Evolutionary conservation across 2,329 filamentous ascomycete genomes (phyloP).

Genomic region (Alternaria sp.): DNA sequence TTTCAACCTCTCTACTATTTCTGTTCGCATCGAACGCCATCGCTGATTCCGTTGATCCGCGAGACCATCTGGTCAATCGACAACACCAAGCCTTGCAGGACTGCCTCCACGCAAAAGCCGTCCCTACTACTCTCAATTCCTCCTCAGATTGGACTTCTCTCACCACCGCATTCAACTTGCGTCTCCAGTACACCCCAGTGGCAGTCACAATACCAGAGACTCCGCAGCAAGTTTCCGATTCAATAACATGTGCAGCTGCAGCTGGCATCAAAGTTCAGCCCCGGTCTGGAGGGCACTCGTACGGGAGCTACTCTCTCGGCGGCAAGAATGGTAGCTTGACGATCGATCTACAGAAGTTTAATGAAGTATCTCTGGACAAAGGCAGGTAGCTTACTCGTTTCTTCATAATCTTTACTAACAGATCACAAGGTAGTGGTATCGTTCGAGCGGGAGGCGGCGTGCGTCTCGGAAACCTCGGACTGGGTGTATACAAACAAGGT

Average conservation of each 20-base stretch:
- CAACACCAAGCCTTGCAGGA: not conserved
- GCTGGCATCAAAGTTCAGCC: constrained; percentile 61
- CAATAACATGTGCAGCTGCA: constrained; percentile 61
- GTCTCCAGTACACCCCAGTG: constrained; percentile 49
- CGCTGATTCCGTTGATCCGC: not conserved
- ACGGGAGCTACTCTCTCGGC: constrained; percentile 56
- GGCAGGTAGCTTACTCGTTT: constrained; percentile 45
- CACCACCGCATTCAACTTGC: constrained; percentile 18
- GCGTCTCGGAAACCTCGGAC: constrained; percentile 48
- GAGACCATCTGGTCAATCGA: not conserved
- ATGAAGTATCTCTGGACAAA: constrained; percentile 49
- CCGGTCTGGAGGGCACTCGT: constrained; percentile 66
- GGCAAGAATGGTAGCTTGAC: constrained; percentile 54
- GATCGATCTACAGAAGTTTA: constrained; percentile 6
- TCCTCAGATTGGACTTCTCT: constrained; percentile 5
- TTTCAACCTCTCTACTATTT: not conserved
- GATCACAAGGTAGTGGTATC: constrained; percentile 36
- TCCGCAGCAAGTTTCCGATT: constrained; percentile 58
- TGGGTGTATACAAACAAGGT: constrained; percentile 28
- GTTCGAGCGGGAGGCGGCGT: constrained; percentile 55
- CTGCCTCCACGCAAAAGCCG: not conserved
- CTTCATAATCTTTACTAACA: constrained; percentile 20
- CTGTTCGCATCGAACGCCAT: not conserved
- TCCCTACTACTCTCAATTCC: not conserved
- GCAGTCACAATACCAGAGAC: constrained; percentile 61